phyloP scores from a whole-genome alignment of 371 early-diverging fungal genomes.

The Mortierella sp. region DNA sequence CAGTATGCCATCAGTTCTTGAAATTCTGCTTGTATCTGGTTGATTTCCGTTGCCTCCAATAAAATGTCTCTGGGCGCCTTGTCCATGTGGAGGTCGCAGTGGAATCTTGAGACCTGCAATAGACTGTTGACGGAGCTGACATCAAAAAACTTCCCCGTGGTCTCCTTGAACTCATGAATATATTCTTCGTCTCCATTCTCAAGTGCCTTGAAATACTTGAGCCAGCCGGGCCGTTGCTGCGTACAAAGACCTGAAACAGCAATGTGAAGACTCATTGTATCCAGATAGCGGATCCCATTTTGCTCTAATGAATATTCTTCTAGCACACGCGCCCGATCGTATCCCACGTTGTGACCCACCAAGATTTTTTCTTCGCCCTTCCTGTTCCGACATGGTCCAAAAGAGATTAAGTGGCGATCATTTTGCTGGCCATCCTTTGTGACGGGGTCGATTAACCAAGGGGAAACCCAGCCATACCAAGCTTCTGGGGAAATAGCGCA shows the following conservation, averaged over 20 bases:
- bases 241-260: constrained; percentile 92
- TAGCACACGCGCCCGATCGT: constrained; percentile 89
- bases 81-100: constrained; percentile 80
- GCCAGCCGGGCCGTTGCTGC: constrained; percentile 90
- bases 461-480: constrained; percentile 97
- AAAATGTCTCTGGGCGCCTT: constrained; percentile 83
- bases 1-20: constrained; percentile 85
- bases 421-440: constrained; percentile 33
- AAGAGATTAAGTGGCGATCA: constrained; percentile 26
- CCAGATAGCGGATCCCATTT: constrained; percentile 78
- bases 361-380: constrained; percentile 68
- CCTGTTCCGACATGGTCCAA: constrained; percentile 33
- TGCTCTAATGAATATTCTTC: constrained; percentile 84
- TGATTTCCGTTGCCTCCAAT: constrained; percentile 59
- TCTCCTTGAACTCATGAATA: constrained; percentile 38
- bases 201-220: constrained; percentile 69
- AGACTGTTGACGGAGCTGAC: constrained; percentile 86
- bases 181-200: constrained; percentile 48
- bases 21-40: constrained; percentile 72
- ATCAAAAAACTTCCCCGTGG: constrained; percentile 66
- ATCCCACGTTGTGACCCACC: constrained; percentile 95
- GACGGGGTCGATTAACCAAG: constrained; percentile 62
- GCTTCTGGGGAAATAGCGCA: constrained; percentile 78
- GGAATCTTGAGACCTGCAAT: constrained; percentile 81
- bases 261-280: constrained; percentile 96